Percentiles rank a stretch among this genome's conserved stretches.
These are phyloP conservation scores for Camellia lanceoleosa DNA, from an alignment of 148 eudicot genomes.

Conservation along the genomic window DNA sequence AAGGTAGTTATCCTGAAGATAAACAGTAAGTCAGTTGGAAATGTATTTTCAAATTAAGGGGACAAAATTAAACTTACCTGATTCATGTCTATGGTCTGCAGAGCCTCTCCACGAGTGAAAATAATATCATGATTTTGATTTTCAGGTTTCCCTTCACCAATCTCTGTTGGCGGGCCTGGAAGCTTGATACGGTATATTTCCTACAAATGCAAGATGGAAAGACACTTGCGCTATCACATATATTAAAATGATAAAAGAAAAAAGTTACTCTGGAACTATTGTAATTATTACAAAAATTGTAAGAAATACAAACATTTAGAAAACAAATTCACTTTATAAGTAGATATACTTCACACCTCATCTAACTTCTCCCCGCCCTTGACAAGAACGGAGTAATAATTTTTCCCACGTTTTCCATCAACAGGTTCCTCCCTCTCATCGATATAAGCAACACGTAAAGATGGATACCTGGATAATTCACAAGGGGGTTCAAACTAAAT, in stretches of 20 bases:
- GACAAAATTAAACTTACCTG: conserved; percentile 47
- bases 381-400: conserved; percentile 92
- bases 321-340: neutral
- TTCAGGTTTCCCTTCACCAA: conserved; percentile 99
- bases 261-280: neutral
- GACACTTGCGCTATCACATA: neutral
- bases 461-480: conserved; percentile 68
- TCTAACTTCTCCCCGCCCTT: conserved; percentile 91
- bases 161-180: conserved; percentile 84
- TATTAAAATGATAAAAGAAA: neutral
- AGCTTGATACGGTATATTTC: conserved; percentile 99
- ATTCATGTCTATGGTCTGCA: conserved; percentile 98
- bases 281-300: neutral
- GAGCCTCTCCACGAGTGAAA: conserved; percentile 98
- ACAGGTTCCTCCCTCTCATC: conserved; percentile 83
- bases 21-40: conserved; percentile 8
- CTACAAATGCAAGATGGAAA: conserved; percentile 32
- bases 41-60: conserved; percentile 5
- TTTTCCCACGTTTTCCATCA: conserved; percentile 49
- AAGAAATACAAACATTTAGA: neutral
- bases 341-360: conserved; percentile 51
- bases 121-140: conserved; percentile 99
- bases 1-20: conserved; percentile 82
- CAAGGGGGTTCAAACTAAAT: conserved; percentile 2
- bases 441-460: conserved; percentile 91